Evolutionary conservation across 1,139 yeast genomes (phyloP), one percentile per base, ranked within the genome.

Genomic region (Candida glucosophila): DNA sequence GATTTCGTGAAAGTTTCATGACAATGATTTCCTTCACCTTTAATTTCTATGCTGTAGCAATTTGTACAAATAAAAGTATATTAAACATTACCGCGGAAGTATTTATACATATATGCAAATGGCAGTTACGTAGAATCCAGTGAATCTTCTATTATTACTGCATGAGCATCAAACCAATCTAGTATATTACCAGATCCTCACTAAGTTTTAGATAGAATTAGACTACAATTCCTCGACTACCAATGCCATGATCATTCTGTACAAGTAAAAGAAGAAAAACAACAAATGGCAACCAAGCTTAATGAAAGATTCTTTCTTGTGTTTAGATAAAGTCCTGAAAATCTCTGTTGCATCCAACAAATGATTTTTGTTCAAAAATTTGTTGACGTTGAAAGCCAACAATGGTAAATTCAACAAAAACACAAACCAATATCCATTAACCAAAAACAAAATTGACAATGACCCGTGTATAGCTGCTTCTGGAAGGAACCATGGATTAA

Each of bases 311-410:
- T 86, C 97, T 56, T 78, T 81, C 73, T 92, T 90, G 62, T 90
- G 95, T 49, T 79, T 82, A 41, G 85, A 74, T 48, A 92, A 69
- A 25, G 97, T 88, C 64, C 97, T 77, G 63, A 90, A 90, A 47
- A 90, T 92, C 60, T 90, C 98, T 25, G 99, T 90, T 32, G 98
- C 98, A 57, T 90, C 99, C 54, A 92, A 73, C 37, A 85, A 62
- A 53, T 90, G 90, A 53, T 79, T 80, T 56, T 82, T 82, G 43
- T 73, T 76, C 51, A 74, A 47, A 41, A 74, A 64, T 55, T 82
- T 82, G 60, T 78, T 78, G 35, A 65, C 75, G 51, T 86, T 86
- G 63, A 66, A 86, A 22, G 90, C 94, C 33, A 85, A 59, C 37
- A 92, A 65, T 25, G 98, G 98, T 40, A 81, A 60, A 56, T 88